Evolutionary conservation across 441 rosid genomes (phyloP), one percentile per base, ranked within the genome.

Genomic region (Adansonia gregorii): DNA sequence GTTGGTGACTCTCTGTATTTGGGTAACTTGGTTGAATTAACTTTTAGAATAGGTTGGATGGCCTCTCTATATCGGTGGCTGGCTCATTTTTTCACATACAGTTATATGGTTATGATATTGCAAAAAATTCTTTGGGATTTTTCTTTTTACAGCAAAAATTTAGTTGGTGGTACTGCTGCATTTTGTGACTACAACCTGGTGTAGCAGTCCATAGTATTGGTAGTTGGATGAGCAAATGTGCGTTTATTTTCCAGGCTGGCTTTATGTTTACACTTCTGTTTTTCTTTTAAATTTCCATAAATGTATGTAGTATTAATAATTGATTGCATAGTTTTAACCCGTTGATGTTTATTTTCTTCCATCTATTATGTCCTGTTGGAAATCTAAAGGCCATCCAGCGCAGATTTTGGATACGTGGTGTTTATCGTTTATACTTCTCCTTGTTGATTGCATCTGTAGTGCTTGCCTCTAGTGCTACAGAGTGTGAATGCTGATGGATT

Each of bases 21-120:
- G 75, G 19, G 78, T 77, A 63, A 60, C 81, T 66, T 72, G 77
- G 81, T 56, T 78, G 74, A 78, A 48, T 73, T 69, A 79, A 45
- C 20, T 76, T 80, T 78, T 5, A 22, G 15, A 27, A 20, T 58
- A 48, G 19, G 41, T 73, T 73, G 54, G 76, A 73, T 73, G 67
- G 39, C 54, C 27, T 19, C 22, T 20, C 14, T 43, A 20, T 22
- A 20, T 59, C 6, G 70, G 56, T 45, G 27, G 65, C 35, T 6
- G 55, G 67, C 76, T 76, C 41, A 69, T 74, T 74, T 77, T 77
- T 31, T 27, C 24, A 24, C 64, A 61, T 76, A 19, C 22, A 49
- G 35, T 58, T 6, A 9, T 31, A 54, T 31, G 71, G 58, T 54
- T 46, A 46, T 74, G 5, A 46, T 74, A 45, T 24, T 24, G 24